These are phyloP conservation scores for Pseudogymnoascus sp. DNA, from an alignment of 2,329 filamentous ascomycete species.

Conservation along the genomic window DNA sequence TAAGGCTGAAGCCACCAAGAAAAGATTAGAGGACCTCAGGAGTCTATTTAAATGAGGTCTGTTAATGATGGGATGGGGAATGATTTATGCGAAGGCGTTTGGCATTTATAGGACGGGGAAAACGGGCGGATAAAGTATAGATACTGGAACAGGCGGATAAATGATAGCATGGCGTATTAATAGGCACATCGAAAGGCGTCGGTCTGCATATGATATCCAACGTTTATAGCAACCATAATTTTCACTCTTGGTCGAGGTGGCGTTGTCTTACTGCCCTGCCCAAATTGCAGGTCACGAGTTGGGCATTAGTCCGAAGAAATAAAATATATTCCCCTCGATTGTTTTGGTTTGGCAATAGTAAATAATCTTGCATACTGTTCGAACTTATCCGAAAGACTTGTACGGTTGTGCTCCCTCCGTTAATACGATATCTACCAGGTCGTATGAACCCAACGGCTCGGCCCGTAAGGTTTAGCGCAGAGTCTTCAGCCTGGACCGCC, in stretches of 20 bases:
- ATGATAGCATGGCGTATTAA: constrained; percentile 3
- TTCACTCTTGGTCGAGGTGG: background rate
- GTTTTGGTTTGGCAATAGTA: background rate
- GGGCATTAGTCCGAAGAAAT: background rate
- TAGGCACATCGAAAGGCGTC: background rate
- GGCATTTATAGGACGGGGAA: background rate
- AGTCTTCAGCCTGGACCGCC: background rate
- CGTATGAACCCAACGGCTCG: background rate
- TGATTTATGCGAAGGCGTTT: constrained; percentile 1
- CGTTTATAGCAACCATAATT: background rate
- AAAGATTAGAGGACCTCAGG: constrained; percentile 48
- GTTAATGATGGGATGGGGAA: background rate
- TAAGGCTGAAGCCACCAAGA: constrained; percentile 27
- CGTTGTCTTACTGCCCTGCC: background rate
- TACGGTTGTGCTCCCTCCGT: background rate
- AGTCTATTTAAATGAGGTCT: constrained; percentile 40
- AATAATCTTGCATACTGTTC: background rate
- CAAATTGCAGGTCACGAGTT: background rate
- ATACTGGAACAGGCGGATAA: background rate
- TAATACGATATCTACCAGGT: background rate
- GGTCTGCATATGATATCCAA: constrained; percentile 1
- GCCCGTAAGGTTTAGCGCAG: background rate
- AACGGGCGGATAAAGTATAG: background rate
- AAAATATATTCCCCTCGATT: background rate
- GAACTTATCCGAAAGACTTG: background rate